Evolutionary conservation across 2,329 filamentous ascomycete genomes (phyloP), one percentile per base, ranked within the genome.

Genomic region (Aquanectria penicillioides): DNA sequence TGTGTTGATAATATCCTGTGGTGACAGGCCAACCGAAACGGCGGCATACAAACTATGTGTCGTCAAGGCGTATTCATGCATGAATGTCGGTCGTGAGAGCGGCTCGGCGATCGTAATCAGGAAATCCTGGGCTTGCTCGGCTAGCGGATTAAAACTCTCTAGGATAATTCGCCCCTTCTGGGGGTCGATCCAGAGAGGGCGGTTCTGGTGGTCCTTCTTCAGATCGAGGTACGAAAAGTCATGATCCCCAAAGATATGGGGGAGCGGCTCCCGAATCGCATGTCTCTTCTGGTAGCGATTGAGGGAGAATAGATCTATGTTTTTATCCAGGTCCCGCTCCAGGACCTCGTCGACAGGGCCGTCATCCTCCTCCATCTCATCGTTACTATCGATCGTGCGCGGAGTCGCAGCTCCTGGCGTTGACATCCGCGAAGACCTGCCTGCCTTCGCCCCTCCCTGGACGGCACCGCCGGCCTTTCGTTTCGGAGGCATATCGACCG

Each of bases 81-180:
- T 86, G 71, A 93, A 94, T 5, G 89, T 91, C 57, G 95, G 94
- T 59, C 94, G 88, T 29, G 94, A 97, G 58, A 94, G 83, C 15
- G 94, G 95, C 78, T 99, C 94, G 62, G 94, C 92, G 67, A 99
- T 94, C 41, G 95, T 97, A 69, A 96, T 97, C 58, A 99, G 82
- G 73, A 99, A 97, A 74, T 97, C 93, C 73, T 97, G 93, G 0
- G 93, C 94, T 71, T 94, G 90, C 56, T 90, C 86, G 56, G 94
- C 93, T 55, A 95, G 82, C 3, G 94, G 91, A 49, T 92, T 94
- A 79, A 97, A 98, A 68, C 93, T 97, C 81, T 99, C 94, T 37
- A 98, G 83, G 25, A 96, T 95, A 72, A 98, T 95, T 63, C 90
- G 89, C 29, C 92, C 93, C 72, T 91, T 92, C 41, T 89, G 82